Evolutionary conservation across 208 protist species (phyloP).

Genomic region (Trypanosoma lewisi): DNA sequence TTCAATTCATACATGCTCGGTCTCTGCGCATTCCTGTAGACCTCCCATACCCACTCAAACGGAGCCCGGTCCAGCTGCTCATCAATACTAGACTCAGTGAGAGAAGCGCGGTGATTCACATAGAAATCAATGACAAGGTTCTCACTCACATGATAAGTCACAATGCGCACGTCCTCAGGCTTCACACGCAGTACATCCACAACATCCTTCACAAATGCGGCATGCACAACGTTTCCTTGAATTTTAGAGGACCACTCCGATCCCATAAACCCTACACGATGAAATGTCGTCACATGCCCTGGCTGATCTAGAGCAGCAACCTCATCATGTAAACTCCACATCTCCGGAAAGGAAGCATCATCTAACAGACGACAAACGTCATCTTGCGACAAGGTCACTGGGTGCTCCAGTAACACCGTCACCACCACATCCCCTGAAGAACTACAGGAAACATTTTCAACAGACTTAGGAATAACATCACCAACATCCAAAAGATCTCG

Average conservation of each 20-base stretch:
- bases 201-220: slow-evolving; percentile 50
- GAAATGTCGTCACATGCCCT: slow-evolving; percentile 42
- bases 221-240: slow-evolving; percentile 32
- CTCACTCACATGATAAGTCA: slow-evolving; percentile 39
- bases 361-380: slow-evolving; percentile 48
- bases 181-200: slow-evolving; percentile 35
- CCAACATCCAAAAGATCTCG: slow-evolving; percentile 36
- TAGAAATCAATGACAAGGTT: slow-evolving; percentile 63
- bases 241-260: slow-evolving; percentile 44
- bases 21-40: slow-evolving; percentile 31
- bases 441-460: slow-evolving; percentile 46
- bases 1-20: background rate
- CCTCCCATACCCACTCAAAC: slow-evolving; percentile 49
- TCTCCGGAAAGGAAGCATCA: slow-evolving; percentile 43
- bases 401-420: slow-evolving; percentile 46
- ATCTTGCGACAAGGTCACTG: slow-evolving; percentile 26
- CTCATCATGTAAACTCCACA: slow-evolving; percentile 65
- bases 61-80: slow-evolving; percentile 33
- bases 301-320: background rate
- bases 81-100: slow-evolving; percentile 39
- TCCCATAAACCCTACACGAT: slow-evolving; percentile 72
- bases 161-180: slow-evolving; percentile 35
- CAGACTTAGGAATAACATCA: slow-evolving; percentile 29
- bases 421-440: slow-evolving; percentile 64
- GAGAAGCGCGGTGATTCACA: slow-evolving; percentile 31